A percentile compares a stretch with the other conserved stretches of the same genome.
Conservation (phyloP, 805 yeast species). For the Candida coquimbonensis region DNA sequence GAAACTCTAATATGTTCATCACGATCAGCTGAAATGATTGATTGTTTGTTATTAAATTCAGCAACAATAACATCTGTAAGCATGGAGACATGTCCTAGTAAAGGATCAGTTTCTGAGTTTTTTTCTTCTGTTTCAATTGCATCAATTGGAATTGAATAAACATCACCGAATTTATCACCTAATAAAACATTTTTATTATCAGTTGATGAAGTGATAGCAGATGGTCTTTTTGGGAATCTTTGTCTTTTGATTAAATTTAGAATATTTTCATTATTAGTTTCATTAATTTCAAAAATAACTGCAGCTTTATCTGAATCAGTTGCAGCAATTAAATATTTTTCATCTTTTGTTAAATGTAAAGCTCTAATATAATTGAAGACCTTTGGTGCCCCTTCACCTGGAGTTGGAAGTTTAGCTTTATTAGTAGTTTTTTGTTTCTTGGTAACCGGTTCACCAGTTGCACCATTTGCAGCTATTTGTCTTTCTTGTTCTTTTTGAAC, state of each 20-base stretch:
- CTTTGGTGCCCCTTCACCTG: conserved; percentile 66
- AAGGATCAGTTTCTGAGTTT: conserved; percentile 51
- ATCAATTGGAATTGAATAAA: conserved; percentile 51
- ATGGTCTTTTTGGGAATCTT: conserved; percentile 87
- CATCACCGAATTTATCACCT: conserved; percentile 97
- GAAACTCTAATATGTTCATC: conserved; percentile 93
- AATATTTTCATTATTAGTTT: conserved; percentile 24
- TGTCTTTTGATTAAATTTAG: conserved; percentile 58
- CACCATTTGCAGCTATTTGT: conserved; percentile 21
- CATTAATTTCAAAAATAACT: conserved; percentile 43
- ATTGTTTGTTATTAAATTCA: conserved; percentile 36
- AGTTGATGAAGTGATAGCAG: conserved; percentile 65
- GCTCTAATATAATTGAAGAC: conserved; percentile 63
- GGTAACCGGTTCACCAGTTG: conserved; percentile 13
- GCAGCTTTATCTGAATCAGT: conserved; percentile 83
- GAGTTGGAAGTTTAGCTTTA: conserved; percentile 49
- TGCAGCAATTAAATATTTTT: conserved; percentile 52
- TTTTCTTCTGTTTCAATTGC: conserved; percentile 27
- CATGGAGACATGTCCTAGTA: conserved; percentile 96
- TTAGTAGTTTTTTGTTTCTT: conserved; percentile 30
- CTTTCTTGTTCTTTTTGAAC: conserved; percentile 31
- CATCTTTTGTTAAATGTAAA: conserved; percentile 46
- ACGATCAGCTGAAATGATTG: conserved; percentile 76
- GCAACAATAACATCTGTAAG: conserved; percentile 64
- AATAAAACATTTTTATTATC: conserved; percentile 54